A percentile compares a stretch with the other conserved stretches of the same genome.
Conservation (phyloP, 345 rosid species). For the Populus alba region DNA sequence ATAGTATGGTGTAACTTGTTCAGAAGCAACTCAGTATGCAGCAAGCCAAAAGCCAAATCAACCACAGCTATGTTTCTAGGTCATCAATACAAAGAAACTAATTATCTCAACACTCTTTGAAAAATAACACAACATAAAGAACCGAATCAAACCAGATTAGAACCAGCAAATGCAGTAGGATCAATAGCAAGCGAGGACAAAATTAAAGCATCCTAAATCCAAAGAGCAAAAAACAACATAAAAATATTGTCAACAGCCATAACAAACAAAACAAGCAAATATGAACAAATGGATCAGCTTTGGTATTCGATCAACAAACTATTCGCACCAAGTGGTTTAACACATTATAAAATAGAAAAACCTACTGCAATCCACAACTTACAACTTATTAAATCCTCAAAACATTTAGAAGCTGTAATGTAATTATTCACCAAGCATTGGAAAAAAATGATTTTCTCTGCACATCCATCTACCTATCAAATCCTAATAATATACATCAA, state of each 20-base stretch:
- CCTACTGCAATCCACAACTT: not conserved
- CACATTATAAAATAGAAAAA: not conserved
- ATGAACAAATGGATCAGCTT: not conserved
- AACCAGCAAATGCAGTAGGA: not conserved
- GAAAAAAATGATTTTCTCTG: not conserved
- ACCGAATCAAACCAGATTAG: not conserved
- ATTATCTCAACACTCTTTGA: not conserved
- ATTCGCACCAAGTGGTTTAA: not conserved
- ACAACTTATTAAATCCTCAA: not conserved
- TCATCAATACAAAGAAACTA: not conserved
- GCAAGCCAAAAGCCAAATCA: not conserved
- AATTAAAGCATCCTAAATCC: not conserved
- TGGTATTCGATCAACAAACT: not conserved
- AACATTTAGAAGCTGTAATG: not conserved
- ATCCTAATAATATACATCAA: conserved; percentile 1
- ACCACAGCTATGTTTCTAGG: not conserved
- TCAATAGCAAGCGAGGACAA: not conserved
- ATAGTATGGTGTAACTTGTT: not conserved
- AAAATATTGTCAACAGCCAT: not conserved
- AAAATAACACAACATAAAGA: not conserved
- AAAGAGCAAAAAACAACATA: conserved; percentile 1
- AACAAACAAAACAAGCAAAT: not conserved
- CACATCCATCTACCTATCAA: not conserved
- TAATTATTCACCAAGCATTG: not conserved
- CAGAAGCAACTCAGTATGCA: not conserved